These are phyloP conservation scores for Tetrahymena elliotti DNA, from an alignment of 73 alveolate genomes.

Conservation along the genomic window DNA sequence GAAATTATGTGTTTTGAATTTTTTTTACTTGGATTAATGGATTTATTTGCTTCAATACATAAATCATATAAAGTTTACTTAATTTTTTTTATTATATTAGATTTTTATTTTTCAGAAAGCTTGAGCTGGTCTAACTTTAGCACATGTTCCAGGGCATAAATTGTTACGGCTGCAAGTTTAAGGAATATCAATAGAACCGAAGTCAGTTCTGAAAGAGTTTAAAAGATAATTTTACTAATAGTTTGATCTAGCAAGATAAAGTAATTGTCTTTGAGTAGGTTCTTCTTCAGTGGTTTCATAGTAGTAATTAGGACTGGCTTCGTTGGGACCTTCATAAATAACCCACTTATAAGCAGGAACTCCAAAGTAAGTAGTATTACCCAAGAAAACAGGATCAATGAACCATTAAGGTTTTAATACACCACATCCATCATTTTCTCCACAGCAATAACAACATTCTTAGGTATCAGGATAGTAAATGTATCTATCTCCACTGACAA, in stretches of 20 bases:
- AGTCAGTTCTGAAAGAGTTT: not conserved
- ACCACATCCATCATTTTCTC: constrained; percentile 33
- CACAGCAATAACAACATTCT: constrained; percentile 41
- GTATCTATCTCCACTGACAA: constrained; percentile 29
- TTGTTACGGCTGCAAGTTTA: not conserved
- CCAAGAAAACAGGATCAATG: constrained; percentile 11
- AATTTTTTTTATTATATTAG: not conserved
- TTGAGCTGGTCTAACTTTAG: not conserved
- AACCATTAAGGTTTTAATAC: constrained; percentile 22
- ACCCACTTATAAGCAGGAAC: constrained; percentile 17
- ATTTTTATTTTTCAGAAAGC: not conserved
- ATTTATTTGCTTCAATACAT: too few relatives aligned
- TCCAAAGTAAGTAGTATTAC: constrained; percentile 10
- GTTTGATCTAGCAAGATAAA: constrained; percentile 6
- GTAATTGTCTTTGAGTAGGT: constrained; percentile 15
- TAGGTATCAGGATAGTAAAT: constrained; percentile 24
- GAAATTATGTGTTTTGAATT: too few relatives aligned
- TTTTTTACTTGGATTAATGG: too few relatives aligned
- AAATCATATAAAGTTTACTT: too few relatives aligned
- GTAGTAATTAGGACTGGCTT: constrained; percentile 20
- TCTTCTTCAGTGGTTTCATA: constrained; percentile 22
- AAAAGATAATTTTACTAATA: not conserved
- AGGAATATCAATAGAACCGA: not conserved
- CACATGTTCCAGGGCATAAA: not conserved
- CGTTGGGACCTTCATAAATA: constrained; percentile 3